Evolutionary conservation across 106 monocot genomes (phyloP).

Genomic region (Agapanthus africanus): DNA sequence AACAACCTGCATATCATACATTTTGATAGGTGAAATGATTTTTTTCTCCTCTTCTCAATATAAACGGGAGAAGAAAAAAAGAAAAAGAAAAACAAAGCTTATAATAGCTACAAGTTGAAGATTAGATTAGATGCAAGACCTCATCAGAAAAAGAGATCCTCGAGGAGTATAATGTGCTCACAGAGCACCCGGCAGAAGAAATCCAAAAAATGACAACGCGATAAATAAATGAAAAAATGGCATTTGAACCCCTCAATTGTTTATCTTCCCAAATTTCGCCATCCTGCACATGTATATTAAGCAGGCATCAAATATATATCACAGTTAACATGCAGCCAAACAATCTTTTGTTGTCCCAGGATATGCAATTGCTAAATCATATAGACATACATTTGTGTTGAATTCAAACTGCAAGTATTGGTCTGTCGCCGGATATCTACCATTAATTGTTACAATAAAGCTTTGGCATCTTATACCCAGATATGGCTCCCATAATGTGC

Average conservation of each 20-base stretch:
- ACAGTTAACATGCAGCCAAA: neutral
- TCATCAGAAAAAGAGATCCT: conserved; percentile 13
- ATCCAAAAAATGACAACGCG: conserved; percentile 1
- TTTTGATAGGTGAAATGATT: too few relatives aligned
- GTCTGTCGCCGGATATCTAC: neutral
- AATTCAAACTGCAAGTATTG: too few relatives aligned
- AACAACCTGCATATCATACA: too few relatives aligned
- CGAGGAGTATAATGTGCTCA: neutral
- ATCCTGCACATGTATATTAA: conserved; percentile 6
- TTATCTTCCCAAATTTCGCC: conserved; percentile 22
- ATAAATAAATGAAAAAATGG: conserved; percentile 1
- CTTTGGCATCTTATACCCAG: too few relatives aligned
- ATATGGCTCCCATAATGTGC: too few relatives aligned
- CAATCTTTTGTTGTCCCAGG: neutral
- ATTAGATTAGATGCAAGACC: conserved; percentile 12
- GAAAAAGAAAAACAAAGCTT: too few relatives aligned
- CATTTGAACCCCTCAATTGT: neutral
- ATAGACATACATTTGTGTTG: neutral
- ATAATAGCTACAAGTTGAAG: too few relatives aligned
- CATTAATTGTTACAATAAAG: too few relatives aligned
- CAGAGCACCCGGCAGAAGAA: conserved; percentile 1
- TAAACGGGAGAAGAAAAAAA: too few relatives aligned
- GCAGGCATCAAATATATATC: neutral
- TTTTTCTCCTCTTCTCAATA: too few relatives aligned
- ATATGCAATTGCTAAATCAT: neutral